phyloP scores from a whole-genome alignment of 352 stramenopile genomes.

The Pythium insidiosum region DNA sequence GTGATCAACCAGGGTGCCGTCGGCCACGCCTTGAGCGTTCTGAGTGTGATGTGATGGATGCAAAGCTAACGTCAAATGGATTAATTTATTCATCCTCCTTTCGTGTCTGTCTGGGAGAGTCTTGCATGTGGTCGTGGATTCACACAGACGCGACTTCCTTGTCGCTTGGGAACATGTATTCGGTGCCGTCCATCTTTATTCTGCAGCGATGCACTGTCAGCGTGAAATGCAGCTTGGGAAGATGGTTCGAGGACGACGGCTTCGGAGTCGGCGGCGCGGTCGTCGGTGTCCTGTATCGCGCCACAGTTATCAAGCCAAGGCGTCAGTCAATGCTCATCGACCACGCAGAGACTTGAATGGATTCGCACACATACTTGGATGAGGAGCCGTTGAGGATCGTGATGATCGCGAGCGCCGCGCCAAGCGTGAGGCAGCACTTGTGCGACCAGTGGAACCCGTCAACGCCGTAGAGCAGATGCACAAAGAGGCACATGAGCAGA shows the following conservation, averaged over 20 bases:
- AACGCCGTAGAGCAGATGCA: slow-evolving; percentile 75
- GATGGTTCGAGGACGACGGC: slow-evolving; percentile 38
- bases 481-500: slow-evolving; percentile 76
- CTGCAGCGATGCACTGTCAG: slow-evolving; percentile 74
- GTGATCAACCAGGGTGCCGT: too few species aligned
- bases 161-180: slow-evolving; percentile 68
- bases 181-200: slow-evolving; percentile 72
- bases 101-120: neutral
- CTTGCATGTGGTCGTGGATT: neutral
- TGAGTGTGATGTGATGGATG: too few species aligned
- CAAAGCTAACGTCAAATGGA: too few species aligned
- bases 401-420: slow-evolving; percentile 70
- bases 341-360: too few species aligned
- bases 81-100: slow-evolving; percentile 25
- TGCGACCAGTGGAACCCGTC: slow-evolving; percentile 82
- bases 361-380: slow-evolving; percentile 19
- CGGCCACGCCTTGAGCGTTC: too few species aligned
- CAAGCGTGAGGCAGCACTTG: slow-evolving; percentile 79
- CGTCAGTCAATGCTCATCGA: too few species aligned
- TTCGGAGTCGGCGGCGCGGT: slow-evolving; percentile 27
- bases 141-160: too few species aligned
- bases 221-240: slow-evolving; percentile 72
- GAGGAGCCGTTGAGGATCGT: slow-evolving; percentile 73
- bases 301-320: too few species aligned
- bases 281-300: slow-evolving; percentile 18